Evolutionary conservation across 352 stramenopile species (phyloP), one percentile per base, ranked within the genome.

Genomic region (Globisporangium paroecandrum): DNA sequence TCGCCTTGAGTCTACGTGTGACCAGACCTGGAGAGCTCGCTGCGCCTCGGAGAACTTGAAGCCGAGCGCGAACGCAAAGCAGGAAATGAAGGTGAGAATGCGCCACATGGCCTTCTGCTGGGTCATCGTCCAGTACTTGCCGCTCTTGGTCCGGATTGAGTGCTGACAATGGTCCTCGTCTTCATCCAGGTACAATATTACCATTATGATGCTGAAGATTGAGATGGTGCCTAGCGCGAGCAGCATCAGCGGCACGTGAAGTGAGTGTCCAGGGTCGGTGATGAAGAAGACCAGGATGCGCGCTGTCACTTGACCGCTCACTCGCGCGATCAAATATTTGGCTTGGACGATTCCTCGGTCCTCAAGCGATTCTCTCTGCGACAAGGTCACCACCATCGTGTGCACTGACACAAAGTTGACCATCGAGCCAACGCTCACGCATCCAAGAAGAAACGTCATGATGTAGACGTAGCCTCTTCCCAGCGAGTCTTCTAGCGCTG

Each of bases 11-110:
- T 60, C 74, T 29, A 74, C 71, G 49, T 71, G 55, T 4, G 75
- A 78, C 77, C 73, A 84, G 12, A 72, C 49, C 61, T 70, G 66
- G 7, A 84, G 49, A 13, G 75, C 75, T 43, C 66, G 15, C 9
- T 75, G 71, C 22, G 54, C 62, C n/a, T 64, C 36, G 1, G 49
- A 46, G 43, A 70, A 38, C 47, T 68, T 71, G 64, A 74, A 74
- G 36, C 65, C 54, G 32, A 74, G 57, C 29, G 46, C 64, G 49
- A 74, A 71, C 10, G 62, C 69, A 8, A 61, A 74, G 29, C 51
- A 61, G 24, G 59, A 62, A 34, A 74, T 49, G 65, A 71, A 74
- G 24, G 38, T 47, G 15, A 74, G 53, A 2, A 64, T 64, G n/a
- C 65, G 69, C 69, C 69, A 74, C 51, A 74, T 56, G 6, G 58